Evolutionary conservation across 2,329 filamentous ascomycete genomes (phyloP), one percentile per base, ranked within the genome.

Genomic region (Diplodia scrobiculata): DNA sequence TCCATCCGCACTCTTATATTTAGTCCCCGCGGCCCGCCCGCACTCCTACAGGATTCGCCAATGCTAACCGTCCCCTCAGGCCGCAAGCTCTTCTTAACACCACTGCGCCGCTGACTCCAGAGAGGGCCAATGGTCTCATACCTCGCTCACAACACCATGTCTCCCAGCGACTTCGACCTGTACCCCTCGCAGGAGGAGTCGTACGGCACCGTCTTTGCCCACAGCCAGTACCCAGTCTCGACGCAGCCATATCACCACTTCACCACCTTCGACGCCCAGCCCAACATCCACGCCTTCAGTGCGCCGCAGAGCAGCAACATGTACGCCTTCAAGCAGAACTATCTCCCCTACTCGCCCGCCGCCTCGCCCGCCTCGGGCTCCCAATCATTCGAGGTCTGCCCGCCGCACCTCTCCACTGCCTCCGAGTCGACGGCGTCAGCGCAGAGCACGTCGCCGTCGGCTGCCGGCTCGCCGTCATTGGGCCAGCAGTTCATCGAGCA

Each of bases 401-500:
- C 81, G 38, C 79, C 80, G 36, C 73, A 80, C 11, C 77, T 81
- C 17, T 81, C 80, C 14, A 75, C 80, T 17, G 81, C 80, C 2
- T 84, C 82, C 9, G 81, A 84, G 70, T 84, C 82, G 34, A 81
- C 80, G 65, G 80, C 81, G 53, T 84, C 82, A 19, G 77, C 79
- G 10, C 65, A 63, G 47, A 66, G 65, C 65, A 63, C 65, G 25
- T 80, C 82, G 11, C 84, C 82, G 3, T 84, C 82, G 11, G 75
- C 79, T 17, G 80, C 81, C 69, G 81, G 80, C 51, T 84, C 83
- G 5, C 83, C 83, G 32, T 79, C 85, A 83, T 34, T 89, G 83
- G 62, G 86, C 83, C 73, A 82, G 84, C 68, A 91, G 83, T 68
- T 87, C 84, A 67, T 83, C 82, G 67, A 87, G 38, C 38, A 45